A percentile compares a stretch with the other conserved stretches of the same genome.
phyloP scores from a whole-genome alignment of 1,284 basidiomycete genomes.

The Takashimella tepidaria region DNA sequence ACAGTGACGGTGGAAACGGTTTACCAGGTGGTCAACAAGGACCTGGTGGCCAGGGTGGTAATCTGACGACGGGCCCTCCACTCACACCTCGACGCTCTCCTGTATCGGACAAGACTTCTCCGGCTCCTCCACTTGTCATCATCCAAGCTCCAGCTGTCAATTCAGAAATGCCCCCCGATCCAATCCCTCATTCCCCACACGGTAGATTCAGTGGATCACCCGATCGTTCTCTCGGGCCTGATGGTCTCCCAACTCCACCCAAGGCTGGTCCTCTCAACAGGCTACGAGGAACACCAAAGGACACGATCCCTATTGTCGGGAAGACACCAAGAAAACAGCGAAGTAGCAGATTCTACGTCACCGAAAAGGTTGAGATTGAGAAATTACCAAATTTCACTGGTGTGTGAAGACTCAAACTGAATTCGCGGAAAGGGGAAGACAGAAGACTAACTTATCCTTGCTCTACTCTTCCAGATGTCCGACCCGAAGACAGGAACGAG shows the following conservation, averaged over 20 bases:
- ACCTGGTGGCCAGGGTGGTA: not conserved
- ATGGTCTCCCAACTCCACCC: constrained; percentile 47
- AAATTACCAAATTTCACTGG: constrained; percentile 89
- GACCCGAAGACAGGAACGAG: constrained; percentile 78
- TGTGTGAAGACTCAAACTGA: constrained; percentile 55
- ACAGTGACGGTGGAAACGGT: not conserved
- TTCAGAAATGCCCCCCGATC: constrained; percentile 61
- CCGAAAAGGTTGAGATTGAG: constrained; percentile 94
- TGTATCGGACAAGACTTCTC: constrained; percentile 47
- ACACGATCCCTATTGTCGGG: constrained; percentile 89
- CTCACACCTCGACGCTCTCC: constrained; percentile 42
- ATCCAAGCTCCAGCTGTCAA: constrained; percentile 49
- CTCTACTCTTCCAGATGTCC: constrained; percentile 66
- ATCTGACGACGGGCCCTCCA: constrained; percentile 35
- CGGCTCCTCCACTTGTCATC: constrained; percentile 79
- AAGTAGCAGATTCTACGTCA: constrained; percentile 91
- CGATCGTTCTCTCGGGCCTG: constrained; percentile 35
- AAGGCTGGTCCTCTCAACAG: constrained; percentile 49
- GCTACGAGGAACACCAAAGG: constrained; percentile 58
- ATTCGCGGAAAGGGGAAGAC: not conserved
- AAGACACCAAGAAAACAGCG: constrained; percentile 94
- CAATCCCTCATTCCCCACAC: constrained; percentile 55
- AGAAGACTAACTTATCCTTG: too few relatives aligned
- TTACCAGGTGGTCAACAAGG: not conserved
- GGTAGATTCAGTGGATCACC: constrained; percentile 35